Evolutionary conservation across 2,329 filamentous ascomycete species (phyloP).

Genomic region (Aspergillus neotritici): DNA sequence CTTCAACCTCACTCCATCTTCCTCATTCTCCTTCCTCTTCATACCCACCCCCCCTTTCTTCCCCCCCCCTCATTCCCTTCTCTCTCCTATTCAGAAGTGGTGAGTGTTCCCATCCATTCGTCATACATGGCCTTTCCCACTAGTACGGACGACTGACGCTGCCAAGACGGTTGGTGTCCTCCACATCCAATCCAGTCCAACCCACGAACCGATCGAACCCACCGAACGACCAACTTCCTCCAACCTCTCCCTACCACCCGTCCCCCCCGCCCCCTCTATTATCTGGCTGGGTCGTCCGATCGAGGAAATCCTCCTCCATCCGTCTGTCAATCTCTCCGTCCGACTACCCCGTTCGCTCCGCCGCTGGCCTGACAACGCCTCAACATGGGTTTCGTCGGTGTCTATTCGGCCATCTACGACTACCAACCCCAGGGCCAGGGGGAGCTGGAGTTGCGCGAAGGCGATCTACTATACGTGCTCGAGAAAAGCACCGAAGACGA

Average conservation of each 20-base stretch:
- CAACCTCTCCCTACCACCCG: slow-evolving; percentile 1
- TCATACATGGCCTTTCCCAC: slow-evolving; percentile 1
- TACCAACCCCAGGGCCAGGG: slow-evolving; percentile 81
- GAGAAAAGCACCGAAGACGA: slow-evolving; percentile 74
- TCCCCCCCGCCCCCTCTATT: slow-evolving; percentile 2
- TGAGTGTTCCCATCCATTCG: too few species aligned
- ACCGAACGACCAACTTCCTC: slow-evolving; percentile 15
- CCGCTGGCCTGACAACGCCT: slow-evolving; percentile 10
- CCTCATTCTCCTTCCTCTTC: slow-evolving; percentile 5
- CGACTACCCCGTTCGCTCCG: slow-evolving; percentile 1
- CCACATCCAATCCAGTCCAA: slow-evolving; percentile 4
- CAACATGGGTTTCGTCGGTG: slow-evolving; percentile 81
- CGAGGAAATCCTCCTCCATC: too few species aligned
- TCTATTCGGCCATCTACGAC: slow-evolving; percentile 88
- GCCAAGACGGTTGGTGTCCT: slow-evolving; percentile 17
- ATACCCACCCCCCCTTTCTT: not conserved
- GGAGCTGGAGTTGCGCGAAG: slow-evolving; percentile 78
- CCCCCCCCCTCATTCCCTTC: slow-evolving; percentile 1
- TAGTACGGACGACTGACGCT: not conserved
- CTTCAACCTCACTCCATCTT: slow-evolving; percentile 3
- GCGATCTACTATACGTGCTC: slow-evolving; percentile 81
- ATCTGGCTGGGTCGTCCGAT: too few species aligned
- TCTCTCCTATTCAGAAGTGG: not conserved
- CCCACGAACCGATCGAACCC: slow-evolving; percentile 4
- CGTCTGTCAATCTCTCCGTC: too few species aligned